phyloP scores from a whole-genome alignment of 208 protist species.

The Balamuthia mandrillaris region DNA sequence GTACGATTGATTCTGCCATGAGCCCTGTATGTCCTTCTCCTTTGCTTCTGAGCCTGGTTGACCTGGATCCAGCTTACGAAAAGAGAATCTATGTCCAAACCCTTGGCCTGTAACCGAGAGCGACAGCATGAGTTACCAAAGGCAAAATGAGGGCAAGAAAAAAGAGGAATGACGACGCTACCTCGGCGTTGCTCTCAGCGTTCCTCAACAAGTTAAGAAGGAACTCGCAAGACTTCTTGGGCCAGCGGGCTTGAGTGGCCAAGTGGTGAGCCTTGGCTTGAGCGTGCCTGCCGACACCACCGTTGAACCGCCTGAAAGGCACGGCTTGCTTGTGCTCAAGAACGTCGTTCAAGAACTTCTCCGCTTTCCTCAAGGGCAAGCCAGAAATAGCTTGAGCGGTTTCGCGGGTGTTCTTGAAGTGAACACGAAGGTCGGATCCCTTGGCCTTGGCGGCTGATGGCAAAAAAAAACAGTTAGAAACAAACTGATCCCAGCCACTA shows the following conservation, averaged over 20 bases:
- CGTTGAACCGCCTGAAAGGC: slow-evolving; percentile 81
- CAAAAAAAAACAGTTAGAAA: not conserved
- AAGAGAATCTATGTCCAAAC: slow-evolving; percentile 77
- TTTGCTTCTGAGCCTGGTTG: slow-evolving; percentile 77
- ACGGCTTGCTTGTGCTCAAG: slow-evolving; percentile 79
- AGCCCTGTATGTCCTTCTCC: slow-evolving; percentile 85
- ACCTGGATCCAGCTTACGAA: slow-evolving; percentile 82
- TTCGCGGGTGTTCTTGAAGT: slow-evolving; percentile 90
- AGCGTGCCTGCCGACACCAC: slow-evolving; percentile 68
- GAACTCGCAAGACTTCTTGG: slow-evolving; percentile 77
- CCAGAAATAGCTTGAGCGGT: slow-evolving; percentile 77
- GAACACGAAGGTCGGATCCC: slow-evolving; percentile 76
- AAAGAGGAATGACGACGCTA: not conserved
- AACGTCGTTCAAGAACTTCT: slow-evolving; percentile 78
- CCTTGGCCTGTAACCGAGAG: slow-evolving; percentile 62
- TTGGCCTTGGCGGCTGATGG: slow-evolving; percentile 66
- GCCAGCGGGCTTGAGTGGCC: slow-evolving; percentile 77
- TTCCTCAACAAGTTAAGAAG: slow-evolving; percentile 80
- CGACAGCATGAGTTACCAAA: not conserved
- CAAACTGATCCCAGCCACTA: not conserved
- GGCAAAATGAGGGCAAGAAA: not conserved
- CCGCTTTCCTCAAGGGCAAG: slow-evolving; percentile 74
- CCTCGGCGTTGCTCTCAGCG: slow-evolving; percentile 80
- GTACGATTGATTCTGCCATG: slow-evolving; percentile 86
- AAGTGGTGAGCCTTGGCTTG: slow-evolving; percentile 42